phyloP scores from a whole-genome alignment of 1,139 yeast species.

The Saccharomyces uvarum region DNA sequence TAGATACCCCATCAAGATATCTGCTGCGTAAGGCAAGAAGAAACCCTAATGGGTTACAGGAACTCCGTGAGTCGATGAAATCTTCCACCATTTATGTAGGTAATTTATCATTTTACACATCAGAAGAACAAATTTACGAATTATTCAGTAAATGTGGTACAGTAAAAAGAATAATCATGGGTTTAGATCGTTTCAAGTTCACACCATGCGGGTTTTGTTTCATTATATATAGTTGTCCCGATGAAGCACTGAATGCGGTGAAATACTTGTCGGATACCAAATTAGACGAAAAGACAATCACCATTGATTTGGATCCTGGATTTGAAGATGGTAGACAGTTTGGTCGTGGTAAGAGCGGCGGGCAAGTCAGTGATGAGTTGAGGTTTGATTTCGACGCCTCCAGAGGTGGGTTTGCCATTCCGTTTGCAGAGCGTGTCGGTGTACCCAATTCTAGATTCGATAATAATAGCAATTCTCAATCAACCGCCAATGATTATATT shows the following conservation, averaged over 20 bases:
- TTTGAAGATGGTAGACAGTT: slow-evolving; percentile 89
- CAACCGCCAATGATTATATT: slow-evolving; percentile 8
- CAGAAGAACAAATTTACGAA: slow-evolving; percentile 89
- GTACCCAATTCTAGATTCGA: slow-evolving; percentile 1
- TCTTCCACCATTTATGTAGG: slow-evolving; percentile 84
- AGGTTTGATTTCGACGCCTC: slow-evolving; percentile 51
- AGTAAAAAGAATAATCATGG: slow-evolving; percentile 80
- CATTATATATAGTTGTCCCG: slow-evolving; percentile 60
- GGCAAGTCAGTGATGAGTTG: slow-evolving; percentile 62
- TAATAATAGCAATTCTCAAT: background rate
- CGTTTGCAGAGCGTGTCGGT: slow-evolving; percentile 30
- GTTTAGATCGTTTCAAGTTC: slow-evolving; percentile 75
- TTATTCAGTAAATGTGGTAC: slow-evolving; percentile 73
- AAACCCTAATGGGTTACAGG: slow-evolving; percentile 42
- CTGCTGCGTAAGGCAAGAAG: slow-evolving; percentile 65
- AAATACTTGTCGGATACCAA: slow-evolving; percentile 74
- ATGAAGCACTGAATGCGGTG: slow-evolving; percentile 72
- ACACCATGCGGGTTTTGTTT: slow-evolving; percentile 97
- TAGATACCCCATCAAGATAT: slow-evolving; percentile 74
- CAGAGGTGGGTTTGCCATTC: slow-evolving; percentile 42
- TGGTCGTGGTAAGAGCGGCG: slow-evolving; percentile 88
- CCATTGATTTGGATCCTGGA: slow-evolving; percentile 90
- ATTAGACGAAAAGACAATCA: slow-evolving; percentile 69
- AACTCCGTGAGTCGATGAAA: slow-evolving; percentile 53
- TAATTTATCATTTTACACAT: slow-evolving; percentile 73